Base-by-base conservation (phyloP, 352 stramenopile genomes). In the Thalassiosira exigua region DNA sequence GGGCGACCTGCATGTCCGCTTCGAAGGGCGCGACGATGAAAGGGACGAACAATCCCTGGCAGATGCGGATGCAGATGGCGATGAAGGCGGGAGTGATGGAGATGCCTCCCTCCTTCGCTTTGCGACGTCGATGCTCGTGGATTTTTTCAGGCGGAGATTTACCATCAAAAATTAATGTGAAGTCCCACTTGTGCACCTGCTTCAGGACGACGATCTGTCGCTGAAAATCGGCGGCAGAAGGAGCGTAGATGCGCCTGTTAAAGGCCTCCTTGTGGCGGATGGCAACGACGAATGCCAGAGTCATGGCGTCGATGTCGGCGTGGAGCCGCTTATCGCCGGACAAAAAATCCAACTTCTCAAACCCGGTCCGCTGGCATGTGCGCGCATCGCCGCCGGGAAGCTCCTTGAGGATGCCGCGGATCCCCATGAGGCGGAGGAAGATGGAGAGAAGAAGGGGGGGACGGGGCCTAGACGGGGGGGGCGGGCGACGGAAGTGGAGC, bases 1-100 rank as follows among this genome's bases (percentile, higher is more conserved):
- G 59, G 53, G 39, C 19, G 11, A 75, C 71, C 24, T 80, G 62
- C 44, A 75, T 68, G 33, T 80, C 71, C 1, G 71, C 71, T 32
- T 80, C 62, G 14, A 27, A 24, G 2, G 71, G 61, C 21, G 71
- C 61, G 14, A 75, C 71, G 56, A 75, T 48, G 33, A 65, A 80
- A 14, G 42, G 9, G 17, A 80, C 24, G 21, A 54, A 74, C n/a
- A 39, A 19, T 26, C 26, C 14, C n/a, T 48, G 56, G 52, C 71
- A 80, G 21, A 80, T 53, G 27, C 46, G 5, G 24, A 48, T 30
- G 24, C 61, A 80, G 36, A 75, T 60, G 0, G 36, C 22, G 30
- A 80, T 69, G 51, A 36, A 75, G 21, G 24, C 22, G 19, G 69
- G 54, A 0, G 46, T 64, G 58, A 78, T 78, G 11, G 30, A 51